A percentile compares a stretch with the other conserved stretches of the same genome.
Conservation (phyloP, 2,329 filamentous ascomycete species). For the Xylariales sp. region DNA sequence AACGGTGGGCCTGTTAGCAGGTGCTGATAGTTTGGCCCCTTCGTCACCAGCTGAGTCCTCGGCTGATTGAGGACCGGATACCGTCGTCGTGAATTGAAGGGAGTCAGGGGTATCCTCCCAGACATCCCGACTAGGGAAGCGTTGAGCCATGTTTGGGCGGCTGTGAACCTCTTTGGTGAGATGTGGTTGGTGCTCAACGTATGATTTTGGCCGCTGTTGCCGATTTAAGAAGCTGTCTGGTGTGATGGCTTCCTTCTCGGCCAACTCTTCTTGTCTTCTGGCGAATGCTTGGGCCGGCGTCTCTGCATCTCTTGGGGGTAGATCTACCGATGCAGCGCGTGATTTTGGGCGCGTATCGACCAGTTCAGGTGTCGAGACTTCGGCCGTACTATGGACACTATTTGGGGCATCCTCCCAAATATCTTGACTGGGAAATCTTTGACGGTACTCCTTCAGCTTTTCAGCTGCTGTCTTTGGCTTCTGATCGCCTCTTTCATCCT, state of each 20-base stretch:
- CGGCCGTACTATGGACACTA: slow-evolving; percentile 81
- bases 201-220: slow-evolving; percentile 61
- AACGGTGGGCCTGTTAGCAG: slow-evolving; percentile 68
- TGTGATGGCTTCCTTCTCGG: slow-evolving; percentile 64
- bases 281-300: slow-evolving; percentile 75
- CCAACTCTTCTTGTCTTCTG: slow-evolving; percentile 72
- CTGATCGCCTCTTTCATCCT: slow-evolving; percentile 69
- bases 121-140: slow-evolving; percentile 91
- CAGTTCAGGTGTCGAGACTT: slow-evolving; percentile 83
- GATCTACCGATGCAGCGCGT: slow-evolving; percentile 52
- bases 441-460: slow-evolving; percentile 67
- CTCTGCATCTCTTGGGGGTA: slow-evolving; percentile 57
- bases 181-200: slow-evolving; percentile 61
- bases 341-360: slow-evolving; percentile 57
- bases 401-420: slow-evolving; percentile 97
- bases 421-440: slow-evolving; percentile 90
- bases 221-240: slow-evolving; percentile 65
- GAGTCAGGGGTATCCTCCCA: slow-evolving; percentile 96
- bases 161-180: slow-evolving; percentile 59
- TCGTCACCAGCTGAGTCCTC: slow-evolving; percentile 55
- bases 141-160: slow-evolving; percentile 69
- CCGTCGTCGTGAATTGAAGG: slow-evolving; percentile 80
- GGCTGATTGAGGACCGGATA: slow-evolving; percentile 65
- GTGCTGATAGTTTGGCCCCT: slow-evolving; percentile 52
- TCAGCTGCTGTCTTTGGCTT: slow-evolving; percentile 55